Base-by-base conservation (phyloP, 1,284 basidiomycete genomes). In the Agaricales sp. region DNA sequence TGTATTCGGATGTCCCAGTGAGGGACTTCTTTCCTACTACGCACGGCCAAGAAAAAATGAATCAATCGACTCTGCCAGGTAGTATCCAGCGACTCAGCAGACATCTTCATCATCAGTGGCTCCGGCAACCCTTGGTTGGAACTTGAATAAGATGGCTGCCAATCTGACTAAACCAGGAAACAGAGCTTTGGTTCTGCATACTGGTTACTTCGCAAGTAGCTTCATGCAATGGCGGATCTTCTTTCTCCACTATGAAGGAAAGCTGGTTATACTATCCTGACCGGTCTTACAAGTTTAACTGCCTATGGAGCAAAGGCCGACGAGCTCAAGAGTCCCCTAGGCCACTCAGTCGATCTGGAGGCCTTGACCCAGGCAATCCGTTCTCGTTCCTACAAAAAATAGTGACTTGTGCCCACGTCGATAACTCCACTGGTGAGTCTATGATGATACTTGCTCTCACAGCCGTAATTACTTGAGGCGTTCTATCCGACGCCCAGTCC, bases 71-170 rank as follows among this genome's bases (percentile, higher is more conserved):
- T 38, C 22, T 84, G 87, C 54, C 71, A 88, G 49, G 80, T 95
- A 2, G 67, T 96, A 43, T 81, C 82, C 66, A 82, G 92, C 38
- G 74, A 80, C 52, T 69, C 73, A 26, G 86, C 75, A 1, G 94
- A 97, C 62, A 87, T 90, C 1, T 89, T 98, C 71, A 70, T 97
- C 57, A 86, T 96, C 49, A 82, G 92, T 24, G 95, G 95, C 2
- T 89, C 85, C 46, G 94, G 94, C n/a, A n/a, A 98, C 94, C 2
- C 71, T 98, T 38, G 94, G 94, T 25, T 96, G 94, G 92, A 83
- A 87, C 61, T n/a, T n/a, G n/a, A n/a, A n/a, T n/a, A 82, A 87
- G 77, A 86, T 74, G 48, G 47, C 83, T 0, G 77, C 87, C 22
- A 96, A 97, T 65, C 74, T 96, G 43, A 71, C 94, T 20, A 81